Conservation (phyloP, 2,329 filamentous ascomycete species). For the Onygena corvina region DNA sequence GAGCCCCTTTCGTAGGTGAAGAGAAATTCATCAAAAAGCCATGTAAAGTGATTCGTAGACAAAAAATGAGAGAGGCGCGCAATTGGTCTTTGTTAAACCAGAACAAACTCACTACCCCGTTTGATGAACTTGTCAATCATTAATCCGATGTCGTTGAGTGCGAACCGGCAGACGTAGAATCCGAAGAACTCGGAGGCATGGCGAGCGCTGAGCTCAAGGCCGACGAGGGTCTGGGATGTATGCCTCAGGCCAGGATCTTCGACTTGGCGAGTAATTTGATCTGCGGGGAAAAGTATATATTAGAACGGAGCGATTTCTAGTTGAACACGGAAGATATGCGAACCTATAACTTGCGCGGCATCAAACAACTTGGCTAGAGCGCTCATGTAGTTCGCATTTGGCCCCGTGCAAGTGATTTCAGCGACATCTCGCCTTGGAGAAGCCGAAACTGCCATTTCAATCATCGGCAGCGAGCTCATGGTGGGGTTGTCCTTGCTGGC, state of each 20-base stretch:
- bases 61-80: neutral
- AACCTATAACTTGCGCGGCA: constrained; percentile 83
- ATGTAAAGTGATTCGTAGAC: too few species aligned
- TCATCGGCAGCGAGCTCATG: constrained; percentile 71
- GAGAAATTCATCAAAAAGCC: neutral
- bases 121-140: constrained; percentile 96
- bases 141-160: constrained; percentile 69
- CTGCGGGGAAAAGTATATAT: constrained; percentile 42
- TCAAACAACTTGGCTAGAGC: constrained; percentile 84
- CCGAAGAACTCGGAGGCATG: constrained; percentile 96
- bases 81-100: constrained; percentile 32
- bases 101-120: constrained; percentile 88
- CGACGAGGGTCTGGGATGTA: constrained; percentile 87
- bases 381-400: constrained; percentile 82
- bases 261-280: constrained; percentile 91
- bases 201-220: constrained; percentile 80
- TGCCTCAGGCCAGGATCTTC: constrained; percentile 87
- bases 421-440: constrained; percentile 60
- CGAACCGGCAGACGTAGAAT: constrained; percentile 92
- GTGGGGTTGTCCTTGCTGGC: constrained; percentile 48
- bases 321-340: constrained; percentile 30
- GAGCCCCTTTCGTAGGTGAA: too few species aligned
- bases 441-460: constrained; percentile 46
- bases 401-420: constrained; percentile 62
- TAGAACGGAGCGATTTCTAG: constrained; percentile 8